phyloP scores from a whole-genome alignment of 805 yeast genomes.

The Torulaspora franciscae region DNA sequence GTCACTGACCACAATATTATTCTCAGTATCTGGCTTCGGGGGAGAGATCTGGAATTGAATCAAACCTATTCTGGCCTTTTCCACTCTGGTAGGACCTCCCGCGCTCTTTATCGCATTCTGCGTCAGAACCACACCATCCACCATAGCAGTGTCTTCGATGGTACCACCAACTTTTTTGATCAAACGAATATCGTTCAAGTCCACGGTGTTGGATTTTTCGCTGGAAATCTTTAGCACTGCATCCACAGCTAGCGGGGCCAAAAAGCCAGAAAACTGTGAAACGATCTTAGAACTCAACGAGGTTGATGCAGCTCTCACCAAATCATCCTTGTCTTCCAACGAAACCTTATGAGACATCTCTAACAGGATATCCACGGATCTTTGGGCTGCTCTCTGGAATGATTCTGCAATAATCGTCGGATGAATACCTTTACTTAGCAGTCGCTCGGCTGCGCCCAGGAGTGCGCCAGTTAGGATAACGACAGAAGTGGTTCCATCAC shows the following conservation, averaged over 20 bases:
- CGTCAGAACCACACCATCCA: slow-evolving; percentile 89
- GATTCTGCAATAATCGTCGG: slow-evolving; percentile 94
- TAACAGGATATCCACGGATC: slow-evolving; percentile 74
- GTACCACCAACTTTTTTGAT: slow-evolving; percentile 97
- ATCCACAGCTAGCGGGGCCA: slow-evolving; percentile 93
- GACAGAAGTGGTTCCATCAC: slow-evolving; percentile 98
- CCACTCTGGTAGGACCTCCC: slow-evolving; percentile 92
- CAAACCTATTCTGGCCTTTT: slow-evolving; percentile 85
- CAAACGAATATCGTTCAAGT: slow-evolving; percentile 79
- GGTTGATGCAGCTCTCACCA: slow-evolving; percentile 89
- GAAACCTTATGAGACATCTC: slow-evolving; percentile 82
- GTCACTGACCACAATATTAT: slow-evolving; percentile 94
- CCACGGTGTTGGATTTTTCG: slow-evolving; percentile 61
- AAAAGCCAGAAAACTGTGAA: slow-evolving; percentile 77
- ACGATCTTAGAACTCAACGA: slow-evolving; percentile 94
- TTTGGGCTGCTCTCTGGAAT: slow-evolving; percentile 80
- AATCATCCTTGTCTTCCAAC: slow-evolving; percentile 73
- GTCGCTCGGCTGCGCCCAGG: slow-evolving; percentile 89
- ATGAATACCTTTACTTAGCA: slow-evolving; percentile 86
- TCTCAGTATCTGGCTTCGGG: slow-evolving; percentile 97
- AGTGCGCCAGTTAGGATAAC: slow-evolving; percentile 93
- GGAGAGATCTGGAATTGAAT: slow-evolving; percentile 94
- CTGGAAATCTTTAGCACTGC: slow-evolving; percentile 76
- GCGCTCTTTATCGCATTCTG: slow-evolving; percentile 86
- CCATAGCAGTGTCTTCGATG: slow-evolving; percentile 89